Evolutionary conservation across 257 asterid genomes (phyloP).

Genomic region (Ocimum tenuiflorum): DNA sequence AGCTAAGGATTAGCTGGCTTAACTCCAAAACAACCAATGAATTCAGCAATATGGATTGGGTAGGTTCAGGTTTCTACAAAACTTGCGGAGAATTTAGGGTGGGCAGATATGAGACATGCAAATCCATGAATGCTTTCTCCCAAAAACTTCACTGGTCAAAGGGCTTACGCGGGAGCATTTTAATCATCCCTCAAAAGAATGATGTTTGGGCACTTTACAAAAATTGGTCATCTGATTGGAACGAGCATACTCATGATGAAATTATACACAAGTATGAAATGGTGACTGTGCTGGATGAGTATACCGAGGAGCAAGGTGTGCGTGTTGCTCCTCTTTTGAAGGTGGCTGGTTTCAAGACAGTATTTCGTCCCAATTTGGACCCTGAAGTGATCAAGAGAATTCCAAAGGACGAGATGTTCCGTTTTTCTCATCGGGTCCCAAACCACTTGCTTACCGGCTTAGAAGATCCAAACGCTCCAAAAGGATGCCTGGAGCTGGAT

Average conservation of each 20-base stretch:
- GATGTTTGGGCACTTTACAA: constrained; percentile 76
- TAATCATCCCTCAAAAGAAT: constrained; percentile 53
- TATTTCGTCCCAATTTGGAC: constrained; percentile 48
- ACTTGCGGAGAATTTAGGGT: constrained; percentile 75
- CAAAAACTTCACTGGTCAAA: constrained; percentile 60
- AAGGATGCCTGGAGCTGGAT: constrained; percentile 71
- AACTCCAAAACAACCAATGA: constrained; percentile 61
- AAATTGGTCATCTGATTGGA: constrained; percentile 67
- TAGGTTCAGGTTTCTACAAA: constrained; percentile 61
- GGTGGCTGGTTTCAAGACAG: constrained; percentile 61
- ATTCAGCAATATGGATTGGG: constrained; percentile 56
- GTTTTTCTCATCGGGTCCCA: constrained; percentile 73
- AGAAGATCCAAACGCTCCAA: constrained; percentile 52
- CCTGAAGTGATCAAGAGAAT: constrained; percentile 33
- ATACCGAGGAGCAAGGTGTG: constrained; percentile 46
- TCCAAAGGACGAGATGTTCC: constrained; percentile 62
- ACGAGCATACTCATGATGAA: constrained; percentile 45
- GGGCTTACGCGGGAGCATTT: constrained; percentile 44
- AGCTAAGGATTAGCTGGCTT: constrained; percentile 67
- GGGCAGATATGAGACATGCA: constrained; percentile 41
- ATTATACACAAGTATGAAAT: constrained; percentile 61
- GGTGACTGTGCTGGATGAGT: constrained; percentile 52
- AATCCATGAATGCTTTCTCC: constrained; percentile 55
- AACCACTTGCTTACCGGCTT: constrained; percentile 43
- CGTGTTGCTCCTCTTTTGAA: constrained; percentile 54